Evolutionary conservation across 148 eudicot genomes (phyloP), one percentile per base, ranked within the genome.

Genomic region (Gaultheria prostrata): DNA sequence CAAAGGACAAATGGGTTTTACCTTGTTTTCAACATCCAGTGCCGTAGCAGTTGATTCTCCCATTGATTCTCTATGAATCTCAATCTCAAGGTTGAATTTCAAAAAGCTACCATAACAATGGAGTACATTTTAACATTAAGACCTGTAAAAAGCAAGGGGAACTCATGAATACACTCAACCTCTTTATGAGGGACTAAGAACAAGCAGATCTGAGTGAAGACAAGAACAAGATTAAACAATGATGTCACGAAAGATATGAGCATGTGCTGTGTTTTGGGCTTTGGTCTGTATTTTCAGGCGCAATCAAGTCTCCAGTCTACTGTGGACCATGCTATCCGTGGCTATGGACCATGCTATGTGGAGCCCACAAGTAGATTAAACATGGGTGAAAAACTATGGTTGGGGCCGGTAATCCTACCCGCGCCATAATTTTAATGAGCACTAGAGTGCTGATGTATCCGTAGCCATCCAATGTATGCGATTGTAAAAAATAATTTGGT

Each of bases 21-120:
- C 98, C 93, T 94, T 88, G 80, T 88, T 90, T 46, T 89, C 90
- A 78, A 86, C 78, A 79, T 83, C 48, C 17, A 86, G 89, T 87
- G 88, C 59, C 84, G 90, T 92, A 77, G 89, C 88, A 82, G 89
- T 61, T 76, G 97, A 92, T 90, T 92, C 92, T 88, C 94, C 94
- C 92, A 92, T 90, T 56, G 87, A 81, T 86, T 85, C 48, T 79
- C 85, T 80, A 73, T 78, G 8, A 83, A 85, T 74, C 84, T 82
- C 82, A 83, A 86, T 82, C 88, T 86, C 85, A 82, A 65, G 84
- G 81, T 51, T 73, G 83, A 72, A 54, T 49, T 74, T 82, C 86
- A 80, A 63, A 85, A 12, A 74, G 51, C 50, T 20, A 80, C 75
- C 86, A 76, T 14, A 77, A 72, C 30, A 43, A 46, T 57, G 53